Percentiles rank a stretch among this genome's conserved stretches.
These are phyloP conservation scores for Davidsoniella eucalypti DNA, from an alignment of 2,329 filamentous ascomycete genomes.

Conservation along the genomic window DNA sequence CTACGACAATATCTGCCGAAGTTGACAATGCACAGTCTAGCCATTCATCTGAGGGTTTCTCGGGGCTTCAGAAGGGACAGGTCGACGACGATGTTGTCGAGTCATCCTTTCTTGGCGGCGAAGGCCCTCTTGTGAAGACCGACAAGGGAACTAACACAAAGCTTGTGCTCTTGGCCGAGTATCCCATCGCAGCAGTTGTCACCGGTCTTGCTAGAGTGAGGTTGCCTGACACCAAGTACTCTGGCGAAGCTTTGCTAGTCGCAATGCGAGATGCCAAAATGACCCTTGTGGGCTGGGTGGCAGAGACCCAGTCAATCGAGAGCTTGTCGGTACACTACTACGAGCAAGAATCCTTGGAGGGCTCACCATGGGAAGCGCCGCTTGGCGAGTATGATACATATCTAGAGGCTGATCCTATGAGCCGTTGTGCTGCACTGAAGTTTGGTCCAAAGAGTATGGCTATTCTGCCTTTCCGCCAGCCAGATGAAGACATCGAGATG, in stretches of 20 bases:
- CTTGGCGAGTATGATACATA: slow-evolving; percentile 64
- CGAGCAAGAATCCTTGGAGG: slow-evolving; percentile 77
- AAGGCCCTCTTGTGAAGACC: slow-evolving; percentile 42
- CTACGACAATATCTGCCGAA: slow-evolving; percentile 50
- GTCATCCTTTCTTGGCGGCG: slow-evolving; percentile 47
- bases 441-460: slow-evolving; percentile 81
- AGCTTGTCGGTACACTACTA: slow-evolving; percentile 97
- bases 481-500: slow-evolving; percentile 76
- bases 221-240: slow-evolving; percentile 53
- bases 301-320: slow-evolving; percentile 57
- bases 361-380: slow-evolving; percentile 65
- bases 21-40: slow-evolving; percentile 30
- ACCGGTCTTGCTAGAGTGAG: slow-evolving; percentile 69
- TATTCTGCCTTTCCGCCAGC: slow-evolving; percentile 80
- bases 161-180: slow-evolving; percentile 72
- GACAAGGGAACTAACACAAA: slow-evolving; percentile 54
- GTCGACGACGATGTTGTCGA: slow-evolving; percentile 49
- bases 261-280: slow-evolving; percentile 85
- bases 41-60: slow-evolving; percentile 16
- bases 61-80: slow-evolving; percentile 32
- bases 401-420: slow-evolving; percentile 76
- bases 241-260: slow-evolving; percentile 68
- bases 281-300: slow-evolving; percentile 87
- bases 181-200: slow-evolving; percentile 66
- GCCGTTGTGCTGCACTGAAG: slow-evolving; percentile 83